A percentile compares a stretch with the other conserved stretches of the same genome.
Conservation (phyloP, 495 filamentous ascomycete species). For the Lophiostoma macrostomum region DNA sequence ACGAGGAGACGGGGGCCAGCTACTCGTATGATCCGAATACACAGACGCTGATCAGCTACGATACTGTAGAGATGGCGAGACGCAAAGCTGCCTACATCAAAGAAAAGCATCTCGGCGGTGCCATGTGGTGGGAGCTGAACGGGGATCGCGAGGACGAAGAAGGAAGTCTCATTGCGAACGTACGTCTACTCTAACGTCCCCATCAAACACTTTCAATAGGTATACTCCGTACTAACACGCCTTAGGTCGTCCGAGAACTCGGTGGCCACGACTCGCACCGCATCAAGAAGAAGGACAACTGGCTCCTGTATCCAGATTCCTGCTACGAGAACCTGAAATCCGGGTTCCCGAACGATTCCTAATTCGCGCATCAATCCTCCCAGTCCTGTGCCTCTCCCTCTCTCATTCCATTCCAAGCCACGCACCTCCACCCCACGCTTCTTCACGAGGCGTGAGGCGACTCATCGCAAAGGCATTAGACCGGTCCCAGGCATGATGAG, state of each 20-base stretch:
- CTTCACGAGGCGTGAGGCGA: no score
- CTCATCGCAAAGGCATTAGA: no score
- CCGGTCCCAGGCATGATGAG: no score
- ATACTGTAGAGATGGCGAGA: slow-evolving; percentile 58
- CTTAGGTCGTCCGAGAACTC: slow-evolving; percentile 27
- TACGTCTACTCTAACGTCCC: slow-evolving; percentile 5
- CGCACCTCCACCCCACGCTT: no score
- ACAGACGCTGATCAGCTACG: slow-evolving; percentile 71
- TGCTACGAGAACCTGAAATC: slow-evolving; percentile 29
- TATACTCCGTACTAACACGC: background rate
- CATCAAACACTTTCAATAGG: slow-evolving; percentile 1
- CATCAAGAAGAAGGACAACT: slow-evolving; percentile 22
- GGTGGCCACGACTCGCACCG: slow-evolving; percentile 13
- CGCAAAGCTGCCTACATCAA: slow-evolving; percentile 66
- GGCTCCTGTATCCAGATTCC: slow-evolving; percentile 25
- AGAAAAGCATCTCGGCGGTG: slow-evolving; percentile 64
- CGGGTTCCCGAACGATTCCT: slow-evolving; percentile 22
- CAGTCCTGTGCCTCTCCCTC: background rate
- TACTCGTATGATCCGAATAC: slow-evolving; percentile 64
- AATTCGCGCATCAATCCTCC: background rate
- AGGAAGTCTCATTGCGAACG: slow-evolving; percentile 29
- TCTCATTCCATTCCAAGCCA: no score
- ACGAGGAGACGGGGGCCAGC: slow-evolving; percentile 55
- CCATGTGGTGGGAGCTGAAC: slow-evolving; percentile 89
- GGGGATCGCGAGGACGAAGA: slow-evolving; percentile 57